Conservation (phyloP, 495 filamentous ascomycete genomes). For the Poronia punctata region DNA sequence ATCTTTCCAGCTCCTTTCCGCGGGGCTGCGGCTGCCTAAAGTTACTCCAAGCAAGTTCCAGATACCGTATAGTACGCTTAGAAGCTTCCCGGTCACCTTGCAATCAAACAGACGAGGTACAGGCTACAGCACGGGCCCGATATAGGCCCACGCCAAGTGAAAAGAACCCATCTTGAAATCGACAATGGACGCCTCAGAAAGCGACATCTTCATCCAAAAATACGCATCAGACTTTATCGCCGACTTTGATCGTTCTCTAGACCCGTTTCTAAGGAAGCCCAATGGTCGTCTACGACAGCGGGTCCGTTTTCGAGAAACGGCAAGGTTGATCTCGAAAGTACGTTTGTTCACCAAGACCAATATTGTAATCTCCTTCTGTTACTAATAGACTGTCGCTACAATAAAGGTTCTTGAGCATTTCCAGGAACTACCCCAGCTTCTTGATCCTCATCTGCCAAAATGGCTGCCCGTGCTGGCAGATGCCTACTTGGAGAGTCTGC, state of each 20-base stretch:
- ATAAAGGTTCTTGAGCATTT: slow-evolving; percentile 72
- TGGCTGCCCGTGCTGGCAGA: slow-evolving; percentile 66
- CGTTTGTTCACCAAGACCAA: slow-evolving; percentile 4
- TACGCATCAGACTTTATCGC: slow-evolving; percentile 59
- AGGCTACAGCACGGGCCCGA: too few species aligned
- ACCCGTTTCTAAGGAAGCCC: slow-evolving; percentile 42
- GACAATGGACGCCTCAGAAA: slow-evolving; percentile 42
- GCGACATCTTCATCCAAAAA: slow-evolving; percentile 66
- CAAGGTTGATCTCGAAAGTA: slow-evolving; percentile 40
- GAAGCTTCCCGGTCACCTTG: too few species aligned
- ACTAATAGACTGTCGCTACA: not conserved
- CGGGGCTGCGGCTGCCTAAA: too few species aligned
- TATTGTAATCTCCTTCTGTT: not conserved
- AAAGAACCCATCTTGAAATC: not conserved
- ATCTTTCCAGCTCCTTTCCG: too few species aligned
- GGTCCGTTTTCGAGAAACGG: slow-evolving; percentile 37
- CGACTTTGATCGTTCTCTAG: slow-evolving; percentile 54
- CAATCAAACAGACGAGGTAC: too few species aligned
- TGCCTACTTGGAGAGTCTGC: slow-evolving; percentile 66
- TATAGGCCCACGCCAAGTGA: too few species aligned
- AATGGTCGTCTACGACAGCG: slow-evolving; percentile 32
- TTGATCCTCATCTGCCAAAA: slow-evolving; percentile 77
- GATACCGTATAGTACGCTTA: too few species aligned
- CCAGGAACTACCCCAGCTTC: slow-evolving; percentile 90
- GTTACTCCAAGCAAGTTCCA: too few species aligned